Conservation (phyloP, 148 eudicot species). For the Heliamphora exappendiculata region DNA sequence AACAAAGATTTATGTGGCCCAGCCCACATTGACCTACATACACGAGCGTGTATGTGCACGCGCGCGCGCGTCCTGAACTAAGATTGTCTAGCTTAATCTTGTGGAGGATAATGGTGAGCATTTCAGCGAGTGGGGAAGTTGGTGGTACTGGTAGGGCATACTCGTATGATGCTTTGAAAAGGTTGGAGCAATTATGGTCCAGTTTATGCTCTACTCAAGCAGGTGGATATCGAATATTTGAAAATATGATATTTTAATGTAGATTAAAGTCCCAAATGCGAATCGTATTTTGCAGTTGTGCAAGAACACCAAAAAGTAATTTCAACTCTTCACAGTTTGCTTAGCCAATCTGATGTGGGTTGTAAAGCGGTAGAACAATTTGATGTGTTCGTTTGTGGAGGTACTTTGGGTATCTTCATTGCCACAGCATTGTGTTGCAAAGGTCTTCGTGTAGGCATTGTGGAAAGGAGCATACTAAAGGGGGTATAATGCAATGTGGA, state of each 20-base stretch:
- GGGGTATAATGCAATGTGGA: slow-evolving; percentile 56
- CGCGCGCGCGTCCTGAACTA: too few relatives aligned
- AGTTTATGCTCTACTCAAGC: slow-evolving; percentile 51
- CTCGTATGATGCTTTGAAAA: slow-evolving; percentile 79
- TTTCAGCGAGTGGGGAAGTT: slow-evolving; percentile 62
- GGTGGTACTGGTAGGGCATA: slow-evolving; percentile 96
- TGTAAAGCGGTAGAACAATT: slow-evolving; percentile 39
- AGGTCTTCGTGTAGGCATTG: slow-evolving; percentile 77
- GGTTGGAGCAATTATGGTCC: slow-evolving; percentile 72
- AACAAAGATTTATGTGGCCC: too few relatives aligned
- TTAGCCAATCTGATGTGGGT: slow-evolving; percentile 31
- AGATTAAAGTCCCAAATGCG: background rate
- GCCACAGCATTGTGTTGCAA: slow-evolving; percentile 79
- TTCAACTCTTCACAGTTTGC: slow-evolving; percentile 36
- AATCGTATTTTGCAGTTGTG: slow-evolving; percentile 41
- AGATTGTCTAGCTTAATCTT: slow-evolving; percentile 12
- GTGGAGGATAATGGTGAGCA: slow-evolving; percentile 92
- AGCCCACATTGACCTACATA: too few relatives aligned
- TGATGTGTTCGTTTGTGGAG: slow-evolving; percentile 97
- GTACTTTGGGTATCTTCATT: slow-evolving; percentile 93
- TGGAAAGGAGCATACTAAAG: slow-evolving; percentile 68
- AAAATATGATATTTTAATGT: background rate
- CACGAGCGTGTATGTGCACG: too few relatives aligned
- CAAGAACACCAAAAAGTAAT: slow-evolving; percentile 67
- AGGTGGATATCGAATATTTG: slow-evolving; percentile 37